Base-by-base conservation (phyloP, 176 grass and related monocot species). In the sorghum (Sorghum bicolor) region DNA sequence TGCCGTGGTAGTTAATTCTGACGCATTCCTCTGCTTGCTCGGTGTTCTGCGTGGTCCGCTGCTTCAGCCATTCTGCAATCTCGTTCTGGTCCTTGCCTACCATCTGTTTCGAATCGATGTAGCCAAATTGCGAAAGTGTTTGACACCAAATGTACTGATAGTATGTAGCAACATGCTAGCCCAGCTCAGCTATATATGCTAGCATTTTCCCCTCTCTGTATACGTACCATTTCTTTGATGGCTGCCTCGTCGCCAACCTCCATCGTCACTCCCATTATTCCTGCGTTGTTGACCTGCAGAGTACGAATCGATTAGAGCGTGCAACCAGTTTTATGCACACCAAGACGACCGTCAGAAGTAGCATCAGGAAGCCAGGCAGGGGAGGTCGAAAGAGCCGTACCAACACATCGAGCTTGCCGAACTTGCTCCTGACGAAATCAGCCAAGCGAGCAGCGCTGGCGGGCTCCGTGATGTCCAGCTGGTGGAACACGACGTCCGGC, bases 1-100 rank as follows among this genome's bases (percentile, higher is more conserved):
- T 73, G 48, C 86, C 92, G 44, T 70, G 84, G 78, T 94, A 94
- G 63, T 91, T 94, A 28, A 84, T 94, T 40, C 30, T 67, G 31
- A 91, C 8, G 81, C 92, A 94, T 12, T 86, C 83, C 22, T 91
- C 55, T 64, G 79, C 92, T 39, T 88, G 57, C 74, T 91, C 55
- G 22, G 70, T 28, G 4, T 58, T 89, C 83, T 89, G 70, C 8
- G 61, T 82, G 14, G 55, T 38, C 32, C 75, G 34, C 7, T 86
- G 67, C 89, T 22, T 67, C 64, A 85, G 2, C 89, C 85, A 87
- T 2, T 81, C 26, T 1, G 14, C 76, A 16, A 38, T 50, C 63
- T 80, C 76, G 28, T 32, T 70, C 4, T 8, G 25, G 15, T 87
- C 48, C 63, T 44, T 69, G 39, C 47, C 37, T 26, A 61, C 74